Percentiles rank a stretch among this genome's conserved stretches.
Conservation (phyloP, 2,329 filamentous ascomycete genomes). For the Fusarium subtropicale region DNA sequence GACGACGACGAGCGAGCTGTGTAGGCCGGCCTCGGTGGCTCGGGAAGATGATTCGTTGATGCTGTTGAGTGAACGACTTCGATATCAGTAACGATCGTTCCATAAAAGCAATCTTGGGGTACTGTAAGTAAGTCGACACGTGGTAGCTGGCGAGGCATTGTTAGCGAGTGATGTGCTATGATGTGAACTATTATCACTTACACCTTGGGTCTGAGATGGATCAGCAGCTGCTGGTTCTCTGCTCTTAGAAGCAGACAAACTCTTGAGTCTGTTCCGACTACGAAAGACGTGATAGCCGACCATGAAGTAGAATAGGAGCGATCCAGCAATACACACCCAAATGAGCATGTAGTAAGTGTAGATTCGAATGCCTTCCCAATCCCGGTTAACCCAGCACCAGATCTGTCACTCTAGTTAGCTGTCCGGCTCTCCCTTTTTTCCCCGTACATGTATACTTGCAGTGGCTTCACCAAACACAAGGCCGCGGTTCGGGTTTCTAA, state of each 20-base stretch:
- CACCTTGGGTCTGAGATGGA: slow-evolving; percentile 45
- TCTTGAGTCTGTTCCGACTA: slow-evolving; percentile 65
- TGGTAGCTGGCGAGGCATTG: slow-evolving; percentile 14
- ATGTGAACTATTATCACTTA: neutral
- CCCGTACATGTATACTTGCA: slow-evolving; percentile 51
- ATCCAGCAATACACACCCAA: slow-evolving; percentile 69
- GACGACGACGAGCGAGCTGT: slow-evolving; percentile 21
- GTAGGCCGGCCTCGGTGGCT: slow-evolving; percentile 43
- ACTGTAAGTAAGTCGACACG: slow-evolving; percentile 42
- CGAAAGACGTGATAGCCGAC: slow-evolving; percentile 71
- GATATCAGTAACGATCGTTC: slow-evolving; percentile 65
- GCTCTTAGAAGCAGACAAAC: slow-evolving; percentile 58
- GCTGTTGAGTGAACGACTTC: slow-evolving; percentile 55
- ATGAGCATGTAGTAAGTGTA: slow-evolving; percentile 72
- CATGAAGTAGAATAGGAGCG: slow-evolving; percentile 65
- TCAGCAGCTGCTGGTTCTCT: slow-evolving; percentile 48
- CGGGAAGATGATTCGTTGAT: slow-evolving; percentile 38
- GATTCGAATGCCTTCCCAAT: slow-evolving; percentile 68
- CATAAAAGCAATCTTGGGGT: slow-evolving; percentile 56
- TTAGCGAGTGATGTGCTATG: slow-evolving; percentile 8
- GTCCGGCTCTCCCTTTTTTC: neutral
- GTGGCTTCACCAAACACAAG: slow-evolving; percentile 68
- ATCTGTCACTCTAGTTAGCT: slow-evolving; percentile 55
- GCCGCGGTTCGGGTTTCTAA: slow-evolving; percentile 55
- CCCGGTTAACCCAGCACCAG: slow-evolving; percentile 70